These are phyloP conservation scores for Metahyphopichia silvanorum DNA, from an alignment of 805 yeast species.

Conservation along the genomic window DNA sequence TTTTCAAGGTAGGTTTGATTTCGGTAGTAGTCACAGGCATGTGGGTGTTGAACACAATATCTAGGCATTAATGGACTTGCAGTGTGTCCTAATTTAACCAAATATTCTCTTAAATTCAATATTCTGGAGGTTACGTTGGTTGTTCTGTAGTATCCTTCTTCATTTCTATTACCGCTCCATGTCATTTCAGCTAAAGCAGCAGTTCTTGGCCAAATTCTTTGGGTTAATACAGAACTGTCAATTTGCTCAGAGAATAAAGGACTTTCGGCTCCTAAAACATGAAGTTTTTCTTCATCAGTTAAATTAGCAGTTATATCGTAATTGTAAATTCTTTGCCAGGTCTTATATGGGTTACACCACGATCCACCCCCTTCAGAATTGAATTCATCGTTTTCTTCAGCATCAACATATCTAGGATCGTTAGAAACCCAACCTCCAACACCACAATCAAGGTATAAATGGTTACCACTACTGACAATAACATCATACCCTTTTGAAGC, in stretches of 20 bases:
- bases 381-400: slow-evolving; percentile 17
- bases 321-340: slow-evolving; percentile 40
- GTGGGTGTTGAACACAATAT: slow-evolving; percentile 33
- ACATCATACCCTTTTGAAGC: slow-evolving; percentile 35
- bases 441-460: slow-evolving; percentile 41
- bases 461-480: slow-evolving; percentile 29
- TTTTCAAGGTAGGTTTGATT: too few relatives aligned
- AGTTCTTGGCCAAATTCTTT: slow-evolving; percentile 37
- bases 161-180: slow-evolving; percentile 40
- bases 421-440: slow-evolving; percentile 34
- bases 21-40: slow-evolving; percentile 29
- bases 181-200: slow-evolving; percentile 40
- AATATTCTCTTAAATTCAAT: slow-evolving; percentile 35
- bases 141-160: slow-evolving; percentile 24
- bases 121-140: slow-evolving; percentile 30
- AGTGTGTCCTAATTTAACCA: slow-evolving; percentile 29
- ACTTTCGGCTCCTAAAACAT: slow-evolving; percentile 37
- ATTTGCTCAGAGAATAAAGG: slow-evolving; percentile 40
- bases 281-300: slow-evolving; percentile 23
- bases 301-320: slow-evolving; percentile 30
- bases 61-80: slow-evolving; percentile 36
- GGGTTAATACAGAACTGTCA: slow-evolving; percentile 26
- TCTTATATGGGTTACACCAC: slow-evolving; percentile 44
- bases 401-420: slow-evolving; percentile 29
- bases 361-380: slow-evolving; percentile 32